A percentile compares a stretch with the other conserved stretches of the same genome.
Evolutionary conservation across 2,329 filamentous ascomycete species (phyloP).

Genomic region (Sporothrix pseudoabietina): DNA sequence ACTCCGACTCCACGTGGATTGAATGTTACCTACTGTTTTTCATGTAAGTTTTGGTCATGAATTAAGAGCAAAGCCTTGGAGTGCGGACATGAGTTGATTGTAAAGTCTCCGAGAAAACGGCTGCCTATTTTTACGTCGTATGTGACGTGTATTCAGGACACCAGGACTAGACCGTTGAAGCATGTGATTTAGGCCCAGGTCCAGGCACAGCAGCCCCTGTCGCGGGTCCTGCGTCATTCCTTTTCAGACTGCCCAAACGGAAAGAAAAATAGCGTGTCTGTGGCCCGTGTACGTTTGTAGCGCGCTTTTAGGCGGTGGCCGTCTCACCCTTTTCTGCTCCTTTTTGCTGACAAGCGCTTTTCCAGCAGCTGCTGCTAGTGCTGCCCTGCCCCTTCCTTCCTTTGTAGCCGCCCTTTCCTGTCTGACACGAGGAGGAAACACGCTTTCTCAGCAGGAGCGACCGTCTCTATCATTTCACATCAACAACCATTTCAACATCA

Average conservation of each 20-base stretch:
- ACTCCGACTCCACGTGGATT: neutral
- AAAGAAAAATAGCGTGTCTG: neutral
- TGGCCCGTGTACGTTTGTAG: neutral
- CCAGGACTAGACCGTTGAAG: neutral
- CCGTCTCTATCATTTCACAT: neutral
- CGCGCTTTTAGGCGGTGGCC: constrained; percentile 9
- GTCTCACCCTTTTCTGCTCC: neutral
- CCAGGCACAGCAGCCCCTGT: neutral
- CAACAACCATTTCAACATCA: neutral
- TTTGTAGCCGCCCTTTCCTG: neutral
- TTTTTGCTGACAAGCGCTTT: constrained; percentile 1
- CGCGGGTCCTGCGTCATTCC: neutral
- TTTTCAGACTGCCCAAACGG: neutral
- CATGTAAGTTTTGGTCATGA: neutral
- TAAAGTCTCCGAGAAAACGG: neutral
- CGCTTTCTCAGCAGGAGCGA: neutral
- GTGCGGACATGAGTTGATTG: neutral
- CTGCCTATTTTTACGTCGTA: neutral
- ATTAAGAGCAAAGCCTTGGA: neutral
- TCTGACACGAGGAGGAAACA: neutral
- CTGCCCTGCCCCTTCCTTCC: neutral
- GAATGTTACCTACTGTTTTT: neutral
- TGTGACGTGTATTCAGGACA: neutral
- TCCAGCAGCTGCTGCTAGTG: neutral
- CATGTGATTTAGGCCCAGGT: neutral